Conservation (phyloP, 2,329 filamentous ascomycete species). For the Myriosclerotinia duriaeana region DNA sequence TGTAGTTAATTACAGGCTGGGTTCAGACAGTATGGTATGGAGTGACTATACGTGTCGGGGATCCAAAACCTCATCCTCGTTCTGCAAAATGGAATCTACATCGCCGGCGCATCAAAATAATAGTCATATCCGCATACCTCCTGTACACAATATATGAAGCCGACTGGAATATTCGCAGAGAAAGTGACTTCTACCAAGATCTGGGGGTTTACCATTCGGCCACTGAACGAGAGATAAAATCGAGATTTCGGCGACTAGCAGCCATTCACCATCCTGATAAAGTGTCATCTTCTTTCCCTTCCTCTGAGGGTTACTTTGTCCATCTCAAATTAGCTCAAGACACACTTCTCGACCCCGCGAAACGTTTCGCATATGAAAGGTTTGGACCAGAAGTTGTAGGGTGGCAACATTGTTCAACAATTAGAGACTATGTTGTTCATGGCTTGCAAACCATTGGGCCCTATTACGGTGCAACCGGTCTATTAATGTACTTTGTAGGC, state of each 20-base stretch:
- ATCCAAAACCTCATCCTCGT: conserved; percentile 72
- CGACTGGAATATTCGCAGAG: conserved; percentile 71
- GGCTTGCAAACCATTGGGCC: conserved; percentile 62
- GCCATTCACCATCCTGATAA: conserved; percentile 50
- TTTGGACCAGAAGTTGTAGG: conserved; percentile 71
- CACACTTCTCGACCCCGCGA: conserved; percentile 71
- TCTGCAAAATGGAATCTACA: conserved; percentile 69
- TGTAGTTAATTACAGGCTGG: conserved; percentile 73
- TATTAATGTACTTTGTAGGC: conserved; percentile 60
- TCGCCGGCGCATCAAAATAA: conserved; percentile 77
- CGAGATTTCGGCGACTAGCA: conserved; percentile 57
- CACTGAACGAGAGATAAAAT: conserved; percentile 75
- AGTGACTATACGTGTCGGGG: conserved; percentile 84
- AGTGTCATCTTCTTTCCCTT: conserved; percentile 36
- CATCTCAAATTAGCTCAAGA: conserved; percentile 82
- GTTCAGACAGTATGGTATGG: conserved; percentile 82
- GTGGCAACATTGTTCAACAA: conserved; percentile 66
- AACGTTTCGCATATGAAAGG: conserved; percentile 84
- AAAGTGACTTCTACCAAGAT: conserved; percentile 75
- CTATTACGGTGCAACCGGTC: conserved; percentile 60
- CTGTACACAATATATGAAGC: conserved; percentile 91
- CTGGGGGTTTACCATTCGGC: conserved; percentile 69
- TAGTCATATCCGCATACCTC: conserved; percentile 81
- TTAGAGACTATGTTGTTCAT: conserved; percentile 69
- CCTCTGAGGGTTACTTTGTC: conserved; percentile 63